Base-by-base conservation (phyloP, 352 stramenopile species). In the Phytophthora meadii region DNA sequence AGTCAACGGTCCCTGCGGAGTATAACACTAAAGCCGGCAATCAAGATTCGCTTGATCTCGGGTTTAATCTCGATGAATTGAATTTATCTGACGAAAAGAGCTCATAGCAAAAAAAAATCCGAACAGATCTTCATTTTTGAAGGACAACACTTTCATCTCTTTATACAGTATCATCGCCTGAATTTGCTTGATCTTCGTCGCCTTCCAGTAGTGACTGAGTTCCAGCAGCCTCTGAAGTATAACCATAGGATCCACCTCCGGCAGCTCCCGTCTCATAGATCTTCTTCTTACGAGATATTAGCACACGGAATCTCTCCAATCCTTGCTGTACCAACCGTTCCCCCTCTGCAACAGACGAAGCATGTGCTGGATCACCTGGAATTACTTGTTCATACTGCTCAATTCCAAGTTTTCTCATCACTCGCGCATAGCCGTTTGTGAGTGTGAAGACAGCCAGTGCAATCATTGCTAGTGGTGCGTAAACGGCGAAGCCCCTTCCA, bases 371-470 rank as follows among this genome's bases (percentile, higher is more conserved):
- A 45, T 75, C 62, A 6, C 66, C 74, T 5, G 65, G 51, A 19
- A 87, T 60, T 4, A 89, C 58, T 53, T 90, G 74, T 52, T 93
- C 82, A 63, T 91, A 89, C 62, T 90, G 82, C 7, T 90, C 81
- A 32, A 93, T 67, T 12, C 81, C 81, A n/a, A 91, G 49, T 11
- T 58, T 46, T 37, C 74, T 74, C 66, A 93, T 77, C 9, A 82
- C 58, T 30, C 73, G 72, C 42, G 79, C 81, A 48, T 90, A 91
- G 28, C 72, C 74, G 37, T 92, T 78, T 11, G 41, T 46, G 4
- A 89, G 45, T 2, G 80, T 88, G 28, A 83, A 83, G 2, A 42
- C 70, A 4, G 73, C 75, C 24, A 93, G 58, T 15, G 76, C 58
- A 27, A 89, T 69, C 76, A 93, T 82, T 3, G 84, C 46, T 5